These are phyloP conservation scores for Lipomyces sp. DNA, from an alignment of 805 yeast genomes.

Conservation along the genomic window DNA sequence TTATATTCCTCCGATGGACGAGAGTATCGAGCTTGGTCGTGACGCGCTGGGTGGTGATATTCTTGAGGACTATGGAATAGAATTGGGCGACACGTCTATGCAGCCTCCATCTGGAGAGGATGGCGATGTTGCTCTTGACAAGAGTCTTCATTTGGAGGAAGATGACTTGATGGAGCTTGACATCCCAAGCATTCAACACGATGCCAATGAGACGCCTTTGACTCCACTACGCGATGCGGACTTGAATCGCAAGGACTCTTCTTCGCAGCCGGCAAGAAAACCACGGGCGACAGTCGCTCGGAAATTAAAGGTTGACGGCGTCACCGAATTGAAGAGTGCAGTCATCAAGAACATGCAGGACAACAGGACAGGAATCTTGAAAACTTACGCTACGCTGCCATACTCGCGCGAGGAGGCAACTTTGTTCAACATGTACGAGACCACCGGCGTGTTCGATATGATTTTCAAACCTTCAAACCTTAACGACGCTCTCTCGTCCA, in stretches of 20 bases:
- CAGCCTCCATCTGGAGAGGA: conserved; percentile 4
- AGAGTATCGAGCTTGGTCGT: conserved; percentile 43
- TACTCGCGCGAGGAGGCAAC: conserved; percentile 16
- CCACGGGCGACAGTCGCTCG: conserved; percentile 39
- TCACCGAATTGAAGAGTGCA: conserved; percentile 46
- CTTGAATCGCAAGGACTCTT: conserved; percentile 1
- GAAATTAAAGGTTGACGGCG: conserved; percentile 47
- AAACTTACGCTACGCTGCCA: conserved; percentile 24
- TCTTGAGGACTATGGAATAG: conserved; percentile 21
- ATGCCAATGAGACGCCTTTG: conserved; percentile 9
- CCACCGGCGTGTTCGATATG: conserved; percentile 6
- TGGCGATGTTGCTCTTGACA: conserved; percentile 1
- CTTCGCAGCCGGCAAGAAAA: too few species aligned
- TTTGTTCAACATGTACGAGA: conserved; percentile 11
- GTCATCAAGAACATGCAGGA: conserved; percentile 37
- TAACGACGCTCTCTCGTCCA: conserved; percentile 8
- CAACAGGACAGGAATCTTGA: conserved; percentile 31
- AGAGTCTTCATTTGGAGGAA: conserved; percentile 3
- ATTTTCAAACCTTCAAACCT: conserved; percentile 16
- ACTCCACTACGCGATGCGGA: conserved; percentile 2
- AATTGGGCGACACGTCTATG: background rate
- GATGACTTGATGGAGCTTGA: conserved; percentile 22
- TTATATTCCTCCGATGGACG: conserved; percentile 41
- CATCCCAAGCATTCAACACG: conserved; percentile 17
- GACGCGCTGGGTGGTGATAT: conserved; percentile 25